Evolutionary conservation across 2,329 filamentous ascomycete genomes (phyloP).

Genomic region (Arthrobotrys iridis): DNA sequence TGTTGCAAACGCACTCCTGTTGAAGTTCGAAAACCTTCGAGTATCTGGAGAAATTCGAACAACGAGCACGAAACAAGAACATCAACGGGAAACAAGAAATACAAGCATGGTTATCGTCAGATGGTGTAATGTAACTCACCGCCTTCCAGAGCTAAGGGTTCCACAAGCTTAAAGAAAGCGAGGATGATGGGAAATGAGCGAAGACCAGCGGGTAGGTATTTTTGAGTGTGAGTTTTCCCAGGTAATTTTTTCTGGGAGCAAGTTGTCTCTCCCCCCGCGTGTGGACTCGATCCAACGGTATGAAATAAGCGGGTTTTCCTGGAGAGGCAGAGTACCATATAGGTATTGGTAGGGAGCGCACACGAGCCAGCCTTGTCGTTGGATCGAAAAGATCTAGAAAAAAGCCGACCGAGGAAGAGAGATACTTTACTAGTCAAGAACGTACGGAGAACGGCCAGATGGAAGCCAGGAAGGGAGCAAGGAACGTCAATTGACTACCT

Average conservation of each 20-base stretch:
- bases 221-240: background rate
- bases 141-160: background rate
- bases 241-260: background rate
- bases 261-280: conserved; percentile 2
- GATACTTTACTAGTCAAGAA: conserved; percentile 44
- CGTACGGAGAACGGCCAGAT: conserved; percentile 23
- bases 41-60: no score
- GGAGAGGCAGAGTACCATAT: conserved; percentile 7
- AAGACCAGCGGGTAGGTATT: background rate
- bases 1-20: conserved; percentile 2
- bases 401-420: conserved; percentile 32
- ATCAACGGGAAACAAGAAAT: no score
- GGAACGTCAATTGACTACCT: background rate
- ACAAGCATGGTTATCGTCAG: background rate
- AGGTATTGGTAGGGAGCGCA: conserved; percentile 34
- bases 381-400: conserved; percentile 37
- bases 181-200: background rate
- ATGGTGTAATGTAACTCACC: conserved; percentile 8
- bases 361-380: conserved; percentile 31
- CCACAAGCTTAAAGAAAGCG: background rate
- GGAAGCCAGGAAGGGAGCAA: conserved; percentile 14
- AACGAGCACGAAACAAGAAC: background rate
- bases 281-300: conserved; percentile 11
- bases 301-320: conserved; percentile 4
- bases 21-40: background rate